Base-by-base conservation (phyloP, 2,329 filamentous ascomycete genomes). In the Alternaria brassicae region DNA sequence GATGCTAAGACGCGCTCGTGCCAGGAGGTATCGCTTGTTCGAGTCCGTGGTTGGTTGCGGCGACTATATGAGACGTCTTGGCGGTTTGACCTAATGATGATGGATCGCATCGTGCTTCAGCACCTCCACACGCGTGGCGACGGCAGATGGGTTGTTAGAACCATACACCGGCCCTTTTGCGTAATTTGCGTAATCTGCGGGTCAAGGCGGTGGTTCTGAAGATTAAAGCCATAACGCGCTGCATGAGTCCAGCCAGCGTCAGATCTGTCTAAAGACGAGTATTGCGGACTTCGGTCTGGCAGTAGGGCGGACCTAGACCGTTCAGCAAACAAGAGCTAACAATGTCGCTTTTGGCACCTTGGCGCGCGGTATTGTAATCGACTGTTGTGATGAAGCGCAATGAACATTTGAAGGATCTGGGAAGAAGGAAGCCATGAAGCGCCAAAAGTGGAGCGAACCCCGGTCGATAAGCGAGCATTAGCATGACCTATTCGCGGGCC, bases 51-150 rank as follows among this genome's bases (percentile, higher is more conserved):
- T 70, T 72, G 68, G 67, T 41, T 51, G 54, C 19, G 32, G 50
- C 39, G 55, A 51, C 19, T 28, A 59, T 58, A 45, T 53, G 72
- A 73, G 66, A 74, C 72, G 61, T 3, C 69, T 71, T 72, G 69
- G 70, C 69, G 44, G 61, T 65, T 72, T 67, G 56, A 67, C 58
- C 21, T 57, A 42, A 53, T 60, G 45, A 56, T 52, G 61, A 58
- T 72, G 72, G 61, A 67, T 64, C 70, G 59, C 58, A 53, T 65
- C 50, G 42, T 62, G 69, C 71, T 58, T 70, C 72, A 73, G 52
- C 34, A 58, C 47, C 41, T 42, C 41, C 40, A 54, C 56, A 52
- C 36, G 12, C 44, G 53, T 41, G 47, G 36, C 37, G 17, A 7
- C 19, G 45, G 47, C 42, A 55, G 34, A 58, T 47, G 32, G 32